Percentiles rank a stretch among this genome's conserved stretches.
Conservation (phyloP, 2,329 filamentous ascomycete species). For the Blastomyces silverae region DNA sequence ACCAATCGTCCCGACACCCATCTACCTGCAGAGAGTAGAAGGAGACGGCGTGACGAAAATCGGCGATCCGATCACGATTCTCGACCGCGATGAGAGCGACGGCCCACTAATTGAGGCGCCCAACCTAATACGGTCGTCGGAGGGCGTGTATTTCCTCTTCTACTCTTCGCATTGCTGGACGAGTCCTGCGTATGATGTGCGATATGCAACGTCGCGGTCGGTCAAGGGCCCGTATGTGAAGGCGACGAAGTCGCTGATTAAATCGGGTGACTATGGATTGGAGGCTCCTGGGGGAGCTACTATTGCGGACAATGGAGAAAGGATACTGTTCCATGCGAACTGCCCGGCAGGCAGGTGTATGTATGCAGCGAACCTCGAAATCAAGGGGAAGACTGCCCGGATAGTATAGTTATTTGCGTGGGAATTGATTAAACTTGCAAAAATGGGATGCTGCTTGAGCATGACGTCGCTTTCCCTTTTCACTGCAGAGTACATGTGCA, state of each 20-base stretch:
- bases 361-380: neutral
- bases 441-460: no score
- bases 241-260: slow-evolving; percentile 30
- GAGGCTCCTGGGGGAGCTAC: slow-evolving; percentile 27
- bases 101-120: slow-evolving; percentile 59
- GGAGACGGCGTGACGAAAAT: slow-evolving; percentile 48
- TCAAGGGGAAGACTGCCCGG: neutral
- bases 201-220: slow-evolving; percentile 48
- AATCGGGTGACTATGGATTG: slow-evolving; percentile 29
- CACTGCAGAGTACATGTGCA: neutral
- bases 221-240: slow-evolving; percentile 38
- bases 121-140: slow-evolving; percentile 41
- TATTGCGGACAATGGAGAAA: slow-evolving; percentile 24
- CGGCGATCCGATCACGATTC: slow-evolving; percentile 50
- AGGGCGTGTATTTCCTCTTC: slow-evolving; percentile 52
- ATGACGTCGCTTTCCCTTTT: neutral
- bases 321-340: slow-evolving; percentile 31
- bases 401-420: neutral
- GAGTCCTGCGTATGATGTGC: slow-evolving; percentile 51
- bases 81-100: slow-evolving; percentile 58
- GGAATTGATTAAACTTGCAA: neutral
- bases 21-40: slow-evolving; percentile 38
- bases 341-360: slow-evolving; percentile 24
- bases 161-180: slow-evolving; percentile 57
- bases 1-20: slow-evolving; percentile 34